Base-by-base conservation (phyloP, 805 yeast species). In the Saccharomycodes ludwigii region DNA sequence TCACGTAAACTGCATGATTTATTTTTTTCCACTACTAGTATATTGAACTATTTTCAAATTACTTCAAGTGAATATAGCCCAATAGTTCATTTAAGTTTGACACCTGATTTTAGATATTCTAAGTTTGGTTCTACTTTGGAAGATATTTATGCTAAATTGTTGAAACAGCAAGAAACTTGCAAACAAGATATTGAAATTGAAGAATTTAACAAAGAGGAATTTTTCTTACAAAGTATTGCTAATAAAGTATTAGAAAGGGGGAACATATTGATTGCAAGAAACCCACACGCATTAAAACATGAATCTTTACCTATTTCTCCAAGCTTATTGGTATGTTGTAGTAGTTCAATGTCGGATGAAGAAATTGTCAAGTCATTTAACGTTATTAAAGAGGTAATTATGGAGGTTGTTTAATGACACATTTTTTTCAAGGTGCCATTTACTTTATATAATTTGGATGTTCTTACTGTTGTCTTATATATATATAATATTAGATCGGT, bases 241-340 rank as follows among this genome's bases (percentile, higher is more conserved):
- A 76, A 79, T 44, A 52, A 54, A 15, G 60, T 73, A 7, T 62
- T 80, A 33, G 46, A 50, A 8, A 53, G 65, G 12, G 68, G 71
- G 11, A 65, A 61, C 29, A 62, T 82, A 12, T 64, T 84, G 38
- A 64, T 86, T 29, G 65, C 74, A 24, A 72, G 94, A 46, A 62
- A 74, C 18, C 73, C 72, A 35, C 63, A 64, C 36, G 66, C 84
- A 9, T 60, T 76, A 33, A 75, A 71, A 42, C 93, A 77, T 48
- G 96, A 85, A 50, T 58, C 73, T 31, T 61, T 80, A 38, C 84
- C 91, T 7, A 55, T 75, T 26, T 65, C 70, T 30, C 83, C 83
- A 27, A 71, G 73, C 36, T 54, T 80, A 41, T 62, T 69, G 34
- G 46, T 79, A 16, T 58, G 61, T 39, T 47, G 71, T 24, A 70